Base-by-base conservation (phyloP, 2,329 filamentous ascomycete species). In the Arthrobotrys sphaeroides region DNA sequence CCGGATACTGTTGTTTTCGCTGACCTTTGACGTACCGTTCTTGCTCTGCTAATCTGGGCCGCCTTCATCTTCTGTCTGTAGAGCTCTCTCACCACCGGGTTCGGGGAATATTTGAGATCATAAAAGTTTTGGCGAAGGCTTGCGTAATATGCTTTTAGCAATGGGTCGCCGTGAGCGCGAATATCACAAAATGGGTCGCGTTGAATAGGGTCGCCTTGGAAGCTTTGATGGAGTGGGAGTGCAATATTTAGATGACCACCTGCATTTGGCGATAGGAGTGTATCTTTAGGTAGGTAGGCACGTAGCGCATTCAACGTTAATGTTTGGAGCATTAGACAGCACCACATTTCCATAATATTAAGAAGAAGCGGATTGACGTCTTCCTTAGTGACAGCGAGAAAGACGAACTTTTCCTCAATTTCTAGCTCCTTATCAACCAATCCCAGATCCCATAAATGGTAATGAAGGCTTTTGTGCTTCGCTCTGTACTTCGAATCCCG, bases 181-280 rank as follows among this genome's bases (percentile, higher is more conserved):
- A 33, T 22, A 53, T 51, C 10, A 31, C 31, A 24, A 31, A 51
- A 28, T 51, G 10, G 31, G 18, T 28, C 31, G 31, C 10, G 22
- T 22, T 47, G 43, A 3, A 47, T 10, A 26, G 5, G 42, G 22
- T 47, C 13, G 26, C 43, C 43, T 26, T 24, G 43, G 12, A n/a
- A 51, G n/a, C 31, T 59, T 42, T 59, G 18, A 22, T 40, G 31
- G 53, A 59, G 53, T n/a, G 53, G 16, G 31, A 38, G 33, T 38
- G 53, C 53, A 18, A 59, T 59, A 59, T 59, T 59, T 38, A 59
- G 31, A 59, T 40, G 33, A 7, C 18, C 33, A 24, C 31, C 31
- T 38, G 53, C 18, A 18, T 59, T 42, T 9, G 51, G 45, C 45
- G 47, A 40, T 24, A 22, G 40, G 40, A 6, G 53, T 28, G 18